Percentiles rank a stretch among this genome's conserved stretches.
Evolutionary conservation across 78 protist species (phyloP).

Genomic region (Chrysochromulina parva): DNA sequence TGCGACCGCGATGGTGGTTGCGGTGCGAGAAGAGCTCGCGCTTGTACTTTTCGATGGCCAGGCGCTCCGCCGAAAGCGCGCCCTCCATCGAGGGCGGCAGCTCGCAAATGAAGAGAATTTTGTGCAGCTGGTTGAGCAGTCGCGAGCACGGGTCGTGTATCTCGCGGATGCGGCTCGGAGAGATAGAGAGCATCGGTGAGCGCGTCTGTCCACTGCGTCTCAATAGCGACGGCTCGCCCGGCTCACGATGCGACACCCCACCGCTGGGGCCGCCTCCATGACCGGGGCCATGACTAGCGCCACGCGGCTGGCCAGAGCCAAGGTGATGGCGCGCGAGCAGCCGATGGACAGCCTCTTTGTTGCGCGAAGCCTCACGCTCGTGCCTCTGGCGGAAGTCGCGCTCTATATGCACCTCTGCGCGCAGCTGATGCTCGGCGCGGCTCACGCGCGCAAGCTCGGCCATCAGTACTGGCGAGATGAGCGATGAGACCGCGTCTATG

Average conservation of each 20-base stretch:
- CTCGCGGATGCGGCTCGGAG: not conserved
- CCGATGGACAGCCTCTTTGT: not conserved
- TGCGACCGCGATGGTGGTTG: not conserved
- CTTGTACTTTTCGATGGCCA: not conserved
- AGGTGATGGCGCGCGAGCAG: not conserved
- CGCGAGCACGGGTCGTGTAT: conserved; percentile 10
- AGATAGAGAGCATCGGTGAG: not conserved
- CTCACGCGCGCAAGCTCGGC: not conserved
- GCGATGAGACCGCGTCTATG: not conserved
- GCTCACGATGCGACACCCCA: no score
- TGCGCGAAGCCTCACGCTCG: not conserved
- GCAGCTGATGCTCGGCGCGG: not conserved
- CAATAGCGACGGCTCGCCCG: no score
- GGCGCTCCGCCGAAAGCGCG: not conserved
- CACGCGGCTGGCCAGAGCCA: no score
- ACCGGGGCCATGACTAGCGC: no score
- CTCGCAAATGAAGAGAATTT: not conserved
- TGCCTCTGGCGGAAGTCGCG: not conserved
- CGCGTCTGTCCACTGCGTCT: not conserved
- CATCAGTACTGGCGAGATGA: not conserved
- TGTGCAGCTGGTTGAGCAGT: conserved; percentile 2
- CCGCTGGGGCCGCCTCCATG: no score
- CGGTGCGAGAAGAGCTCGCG: conserved; percentile 4
- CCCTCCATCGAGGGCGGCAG: conserved; percentile 1
- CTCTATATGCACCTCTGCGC: not conserved